These are phyloP conservation scores for Yamadazyma sp. DNA, from an alignment of 805 yeast genomes.

Conservation along the genomic window DNA sequence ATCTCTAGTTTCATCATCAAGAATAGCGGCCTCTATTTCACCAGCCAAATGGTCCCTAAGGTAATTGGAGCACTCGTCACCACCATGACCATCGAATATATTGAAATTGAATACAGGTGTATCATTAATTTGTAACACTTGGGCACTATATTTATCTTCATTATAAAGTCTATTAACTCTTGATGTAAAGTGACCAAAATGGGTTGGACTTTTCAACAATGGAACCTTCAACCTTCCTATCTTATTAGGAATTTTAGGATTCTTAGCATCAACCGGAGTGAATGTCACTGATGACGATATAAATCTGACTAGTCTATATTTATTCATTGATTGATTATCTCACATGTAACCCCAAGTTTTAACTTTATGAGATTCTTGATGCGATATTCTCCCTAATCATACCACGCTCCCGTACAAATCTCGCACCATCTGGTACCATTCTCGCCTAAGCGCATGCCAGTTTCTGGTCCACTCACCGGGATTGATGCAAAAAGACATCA, in stretches of 20 bases:
- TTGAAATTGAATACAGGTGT: slow-evolving; percentile 55
- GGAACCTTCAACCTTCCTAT: slow-evolving; percentile 47
- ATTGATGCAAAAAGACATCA: too few relatives aligned
- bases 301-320: neutral
- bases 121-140: slow-evolving; percentile 42
- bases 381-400: too few relatives aligned
- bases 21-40: slow-evolving; percentile 46
- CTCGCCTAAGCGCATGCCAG: too few relatives aligned
- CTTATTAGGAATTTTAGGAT: slow-evolving; percentile 2
- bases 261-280: slow-evolving; percentile 9
- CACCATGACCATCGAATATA: slow-evolving; percentile 96
- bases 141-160: slow-evolving; percentile 77
- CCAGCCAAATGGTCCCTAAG: slow-evolving; percentile 51
- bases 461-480: too few relatives aligned
- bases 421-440: too few relatives aligned
- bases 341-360: too few relatives aligned
- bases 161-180: slow-evolving; percentile 75
- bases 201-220: slow-evolving; percentile 61
- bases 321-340: too few relatives aligned
- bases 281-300: slow-evolving; percentile 10
- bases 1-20: slow-evolving; percentile 25
- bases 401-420: too few relatives aligned
- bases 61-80: slow-evolving; percentile 66
- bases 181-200: slow-evolving; percentile 75
- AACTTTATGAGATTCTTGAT: too few relatives aligned